Evolutionary conservation across 2,329 filamentous ascomycete species (phyloP), one percentile per base, ranked within the genome.

Genomic region (Uncinocarpus reesii): DNA sequence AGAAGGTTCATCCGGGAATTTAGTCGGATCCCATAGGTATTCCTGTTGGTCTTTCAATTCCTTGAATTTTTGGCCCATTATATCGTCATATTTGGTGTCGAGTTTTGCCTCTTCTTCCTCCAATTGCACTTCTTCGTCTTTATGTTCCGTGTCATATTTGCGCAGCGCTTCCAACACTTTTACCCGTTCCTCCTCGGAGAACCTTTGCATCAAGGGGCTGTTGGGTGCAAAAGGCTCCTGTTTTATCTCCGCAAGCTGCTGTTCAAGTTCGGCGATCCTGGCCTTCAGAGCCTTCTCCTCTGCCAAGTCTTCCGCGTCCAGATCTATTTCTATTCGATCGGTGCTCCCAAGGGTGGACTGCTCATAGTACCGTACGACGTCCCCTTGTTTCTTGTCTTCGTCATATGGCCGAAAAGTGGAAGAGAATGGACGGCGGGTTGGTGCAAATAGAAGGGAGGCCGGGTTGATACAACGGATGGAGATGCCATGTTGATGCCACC

Each of bases 291-390:
- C 61, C 32, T 65, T 57, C 45, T 59, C 57, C 40, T 70, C 68
- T 26, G 59, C 59, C 13, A 56, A 60, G 15, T 66, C 60, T 50
- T 68, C 67, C 5, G 64, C 62, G 29, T 70, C 65, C 2, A 64
- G 62, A 37, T 70, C 60, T 21, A 71, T 56, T 50, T 60, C 60
- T 21, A 60, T 58, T 54, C 62, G 59, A 4, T 58, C 61, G 42
- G 67, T 63, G 52, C 65, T 67, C 24, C 56, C 55, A 18, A 51
- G 57, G 2, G 62, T 62, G 48, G 63, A 58, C 49, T 71, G 68
- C 55, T 71, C 70, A 52, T 64, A 72, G 47, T 70, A 67, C 35
- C 58, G 62, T 34, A 72, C 58, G 43, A 66, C 67, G 43, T 70
- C 62, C 49, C 67, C 63, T n/a, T 60, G 62, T 18, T 60, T 64